Evolutionary conservation across 2,329 filamentous ascomycete species (phyloP), one percentile per base, ranked within the genome.

Genomic region (Cercospora sesami): DNA sequence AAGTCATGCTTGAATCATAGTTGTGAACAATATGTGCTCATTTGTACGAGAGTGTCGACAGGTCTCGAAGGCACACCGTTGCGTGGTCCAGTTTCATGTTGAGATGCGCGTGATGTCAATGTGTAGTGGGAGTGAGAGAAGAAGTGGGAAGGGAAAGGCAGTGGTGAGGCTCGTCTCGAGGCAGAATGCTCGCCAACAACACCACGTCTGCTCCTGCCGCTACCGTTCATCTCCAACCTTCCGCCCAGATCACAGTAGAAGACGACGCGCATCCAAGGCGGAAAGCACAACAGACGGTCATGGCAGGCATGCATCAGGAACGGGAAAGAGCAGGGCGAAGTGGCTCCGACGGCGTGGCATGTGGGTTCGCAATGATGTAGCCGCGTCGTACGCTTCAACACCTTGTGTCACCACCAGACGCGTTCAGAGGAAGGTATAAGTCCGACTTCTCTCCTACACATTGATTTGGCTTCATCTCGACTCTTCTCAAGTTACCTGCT

Each of bases 281-380:
- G 30, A 60, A 60, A 21, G 26, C 6, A 33, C 57, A 36, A 23
- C n/a, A 33, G 18, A 21, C 33, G 14, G 4, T n/a, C 4, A 12
- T 21, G 3, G 28, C 28, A 12, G 28, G 23, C 31, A 36, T 8
- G 21, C 31, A 23, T 26, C 23, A 28, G 60, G 23, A 28, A 48
- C 33, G 60, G 14, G 36, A 28, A 57, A 57, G 23, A 18, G 14
- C 26, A n/a, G 53, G 16, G n/a, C 26, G 1, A 7, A 59, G 28
- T 36, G 30, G 48, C 48, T 53, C 48, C 58, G 30, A 33, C 60
- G 42, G 26, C 31, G 36, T 64, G 62, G 39, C 30, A 58, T 39
- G 62, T 39, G 53, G 55, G 31, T 36, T 36, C 28, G 55, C 28
- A 36, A 59, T 59, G 55, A 59, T 59, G 55, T 59, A 31, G 55